A percentile compares a stretch with the other conserved stretches of the same genome.
Evolutionary conservation across 2,329 filamentous ascomycete species (phyloP).

Genomic region (Colletotrichum karsti): DNA sequence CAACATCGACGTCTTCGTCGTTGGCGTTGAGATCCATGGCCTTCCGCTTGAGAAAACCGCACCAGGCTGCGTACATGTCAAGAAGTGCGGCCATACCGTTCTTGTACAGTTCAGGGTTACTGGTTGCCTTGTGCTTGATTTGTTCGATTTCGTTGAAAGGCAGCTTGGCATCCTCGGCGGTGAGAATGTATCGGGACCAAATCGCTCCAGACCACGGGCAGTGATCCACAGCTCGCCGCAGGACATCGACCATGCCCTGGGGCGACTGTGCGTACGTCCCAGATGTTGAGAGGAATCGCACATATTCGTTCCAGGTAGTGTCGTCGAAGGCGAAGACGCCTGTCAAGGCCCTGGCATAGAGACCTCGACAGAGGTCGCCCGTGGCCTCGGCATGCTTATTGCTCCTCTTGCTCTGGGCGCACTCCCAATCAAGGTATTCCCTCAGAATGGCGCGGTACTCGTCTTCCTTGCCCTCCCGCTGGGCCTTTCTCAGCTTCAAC

Average conservation of each 20-base stretch:
- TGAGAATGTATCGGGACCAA: conserved; percentile 90
- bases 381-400: conserved; percentile 53
- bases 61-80: conserved; percentile 94
- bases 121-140: conserved; percentile 93
- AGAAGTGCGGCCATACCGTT: conserved; percentile 88
- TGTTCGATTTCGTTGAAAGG: conserved; percentile 84
- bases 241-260: conserved; percentile 69
- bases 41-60: conserved; percentile 87
- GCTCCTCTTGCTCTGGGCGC: conserved; percentile 66
- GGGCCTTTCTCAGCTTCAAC: conserved; percentile 68
- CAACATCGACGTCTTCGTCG: conserved; percentile 87
- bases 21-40: conserved; percentile 78
- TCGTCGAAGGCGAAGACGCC: conserved; percentile 77
- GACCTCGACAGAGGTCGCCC: conserved; percentile 64
- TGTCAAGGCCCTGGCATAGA: conserved; percentile 82
- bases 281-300: conserved; percentile 74
- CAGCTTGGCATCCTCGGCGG: conserved; percentile 80
- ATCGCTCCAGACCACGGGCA: conserved; percentile 92
- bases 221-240: conserved; percentile 85
- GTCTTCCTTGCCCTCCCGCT: conserved; percentile 62
- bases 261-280: conserved; percentile 47
- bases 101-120: conserved; percentile 83
- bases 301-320: conserved; percentile 83
- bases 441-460: conserved; percentile 60
- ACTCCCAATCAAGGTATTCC: conserved; percentile 89